Base-by-base conservation (phyloP, 345 rosid genomes). In the Eucalyptus sp. region DNA sequence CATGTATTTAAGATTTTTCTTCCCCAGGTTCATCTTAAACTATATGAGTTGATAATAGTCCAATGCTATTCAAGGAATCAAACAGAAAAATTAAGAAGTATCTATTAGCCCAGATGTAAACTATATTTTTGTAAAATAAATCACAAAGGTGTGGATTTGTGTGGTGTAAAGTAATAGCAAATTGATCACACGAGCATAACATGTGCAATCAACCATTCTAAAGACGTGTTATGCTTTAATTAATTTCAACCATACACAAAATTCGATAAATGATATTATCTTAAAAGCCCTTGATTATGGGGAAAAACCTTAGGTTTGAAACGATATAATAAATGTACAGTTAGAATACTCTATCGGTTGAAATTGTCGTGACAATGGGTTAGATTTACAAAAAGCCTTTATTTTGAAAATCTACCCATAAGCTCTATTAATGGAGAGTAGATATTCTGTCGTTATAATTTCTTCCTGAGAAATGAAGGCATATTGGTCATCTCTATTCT, bases 331-430 rank as follows among this genome's bases (percentile, higher is more conserved):
- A 16, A 68, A 8, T 17, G 2, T 66, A 66, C 6, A 4, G 9
- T 97, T 91, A 96, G 83, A 56, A 56, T 24, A 24, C 0, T 9
- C 6, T 22, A 10, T 22, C 1, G 6, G 1, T 64, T 64, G 37
- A 64, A n/a, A n/a, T 64, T 29, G 17, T 60, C 7, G 15, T 25
- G 14, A 60, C 4, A 4, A 60, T 25, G 2, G 1, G 17, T 64
- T 64, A 7, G 10, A 4, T 64, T 29, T n/a, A 29, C 3, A 5
- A 64, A 14, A 64, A 29, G 0, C 37, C 10, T 64, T 62, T 62
- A 3, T 0, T 62, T 13, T 62, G 37, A 62, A 62, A 29, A 62
- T 29, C 31, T 64, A n/a, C 18, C 16, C 71, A n/a, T 64, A n/a
- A 64, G 37, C 37, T 64, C 18, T 64, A 64, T 64, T 0, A 56